Evolutionary conservation across 2,329 filamentous ascomycete species (phyloP).

Genomic region (Pestalotiopsis fici): DNA sequence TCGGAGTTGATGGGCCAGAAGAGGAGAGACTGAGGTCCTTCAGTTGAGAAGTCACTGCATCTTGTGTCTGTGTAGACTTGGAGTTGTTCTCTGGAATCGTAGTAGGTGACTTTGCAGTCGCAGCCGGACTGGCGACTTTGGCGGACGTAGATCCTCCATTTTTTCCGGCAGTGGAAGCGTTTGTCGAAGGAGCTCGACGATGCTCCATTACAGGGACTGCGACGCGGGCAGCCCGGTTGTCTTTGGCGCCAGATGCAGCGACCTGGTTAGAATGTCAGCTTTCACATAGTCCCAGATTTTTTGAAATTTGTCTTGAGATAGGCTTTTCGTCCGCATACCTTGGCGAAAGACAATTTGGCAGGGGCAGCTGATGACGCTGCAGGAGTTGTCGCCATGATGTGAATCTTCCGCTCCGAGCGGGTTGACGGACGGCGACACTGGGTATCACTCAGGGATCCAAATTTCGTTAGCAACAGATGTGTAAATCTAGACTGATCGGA

Average conservation of each 20-base stretch:
- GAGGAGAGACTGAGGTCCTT: conserved; percentile 22
- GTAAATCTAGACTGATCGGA: not conserved
- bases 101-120: conserved; percentile 17
- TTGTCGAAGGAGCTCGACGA: conserved; percentile 21
- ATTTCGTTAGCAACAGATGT: conserved; percentile 3
- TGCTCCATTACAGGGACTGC: conserved; percentile 29
- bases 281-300: not conserved
- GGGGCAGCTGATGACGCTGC: conserved; percentile 24
- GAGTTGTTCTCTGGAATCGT: conserved; percentile 7
- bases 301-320: not conserved
- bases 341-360: conserved; percentile 34
- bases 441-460: not conserved
- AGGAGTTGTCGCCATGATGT: conserved; percentile 26
- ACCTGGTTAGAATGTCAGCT: conserved; percentile 20
- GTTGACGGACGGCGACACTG: not conserved
- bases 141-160: conserved; percentile 15
- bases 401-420: not conserved
- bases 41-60: conserved; percentile 18
- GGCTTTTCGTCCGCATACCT: conserved; percentile 21
- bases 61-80: conserved; percentile 14
- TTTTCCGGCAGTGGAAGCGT: conserved; percentile 19
- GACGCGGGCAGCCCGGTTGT: conserved; percentile 27
- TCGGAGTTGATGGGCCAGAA: conserved; percentile 31
- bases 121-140: conserved; percentile 15
- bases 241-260: conserved; percentile 30